Conservation (phyloP, 495 filamentous ascomycete genomes). For the Xylaria palmicola region DNA sequence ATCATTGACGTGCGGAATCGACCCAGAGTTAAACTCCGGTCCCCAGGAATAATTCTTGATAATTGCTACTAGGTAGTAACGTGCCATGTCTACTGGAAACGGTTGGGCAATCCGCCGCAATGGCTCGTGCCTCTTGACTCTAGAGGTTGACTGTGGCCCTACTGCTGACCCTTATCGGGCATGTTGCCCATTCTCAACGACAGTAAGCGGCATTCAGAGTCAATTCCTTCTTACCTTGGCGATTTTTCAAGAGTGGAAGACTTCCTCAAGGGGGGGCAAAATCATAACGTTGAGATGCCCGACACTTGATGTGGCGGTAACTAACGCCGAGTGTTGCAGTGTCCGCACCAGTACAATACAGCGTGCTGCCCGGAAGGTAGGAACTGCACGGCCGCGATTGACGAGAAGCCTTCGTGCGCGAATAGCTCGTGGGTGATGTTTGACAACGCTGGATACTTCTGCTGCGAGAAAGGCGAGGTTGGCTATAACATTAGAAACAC, state of each 20-base stretch:
- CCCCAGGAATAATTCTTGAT: not conserved
- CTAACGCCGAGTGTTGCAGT: not conserved
- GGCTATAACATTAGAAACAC: slow-evolving; percentile 11
- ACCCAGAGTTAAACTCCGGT: not conserved
- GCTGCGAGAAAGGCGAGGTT: slow-evolving; percentile 18
- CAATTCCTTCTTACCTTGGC: not conserved
- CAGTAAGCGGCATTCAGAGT: not conserved
- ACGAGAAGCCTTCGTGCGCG: slow-evolving; percentile 17
- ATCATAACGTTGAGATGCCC: not conserved
- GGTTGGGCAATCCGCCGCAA: slow-evolving; percentile 25
- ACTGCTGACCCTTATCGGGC: slow-evolving; percentile 12
- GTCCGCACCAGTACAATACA: slow-evolving; percentile 18
- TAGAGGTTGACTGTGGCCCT: slow-evolving; percentile 19
- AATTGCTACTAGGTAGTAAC: not conserved
- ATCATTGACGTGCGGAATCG: not conserved
- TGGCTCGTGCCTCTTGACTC: not conserved
- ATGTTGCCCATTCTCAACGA: slow-evolving; percentile 20
- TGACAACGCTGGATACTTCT: slow-evolving; percentile 21
- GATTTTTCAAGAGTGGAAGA: not conserved
- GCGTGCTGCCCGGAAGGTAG: slow-evolving; percentile 14
- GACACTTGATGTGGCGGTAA: not conserved
- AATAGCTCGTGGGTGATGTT: slow-evolving; percentile 22
- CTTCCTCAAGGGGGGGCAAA: not conserved
- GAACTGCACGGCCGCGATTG: slow-evolving; percentile 18
- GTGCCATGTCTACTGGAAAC: not conserved